Conservation (phyloP, 1,139 yeast species). For the Hanseniaspora gamundiae region DNA sequence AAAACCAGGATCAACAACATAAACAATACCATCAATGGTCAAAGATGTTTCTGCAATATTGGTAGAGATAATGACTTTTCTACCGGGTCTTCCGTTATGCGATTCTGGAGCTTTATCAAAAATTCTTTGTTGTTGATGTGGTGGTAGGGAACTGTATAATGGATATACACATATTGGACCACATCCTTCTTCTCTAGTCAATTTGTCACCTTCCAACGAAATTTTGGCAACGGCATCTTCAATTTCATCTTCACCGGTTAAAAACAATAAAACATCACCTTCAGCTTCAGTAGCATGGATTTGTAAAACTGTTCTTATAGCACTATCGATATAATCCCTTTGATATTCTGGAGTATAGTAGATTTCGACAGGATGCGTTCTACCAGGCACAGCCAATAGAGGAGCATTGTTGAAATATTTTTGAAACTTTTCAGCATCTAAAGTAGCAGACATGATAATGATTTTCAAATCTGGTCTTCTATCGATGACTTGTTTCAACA, state of each 20-base stretch:
- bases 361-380: conserved; percentile 95
- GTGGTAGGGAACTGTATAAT: conserved; percentile 90
- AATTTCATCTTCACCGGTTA: conserved; percentile 97
- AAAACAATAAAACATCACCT: conserved; percentile 79
- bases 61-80: conserved; percentile 89
- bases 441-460: conserved; percentile 94
- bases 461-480: conserved; percentile 83
- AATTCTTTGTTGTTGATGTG: conserved; percentile 85
- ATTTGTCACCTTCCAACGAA: conserved; percentile 75
- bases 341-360: conserved; percentile 96
- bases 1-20: conserved; percentile 96
- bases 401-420: conserved; percentile 85
- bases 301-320: conserved; percentile 87
- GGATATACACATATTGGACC: conserved; percentile 90
- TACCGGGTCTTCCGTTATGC: conserved; percentile 68
- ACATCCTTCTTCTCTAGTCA: conserved; percentile 75
- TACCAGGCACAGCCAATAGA: conserved; percentile 88
- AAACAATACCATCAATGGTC: conserved; percentile 94
- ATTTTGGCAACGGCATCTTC: conserved; percentile 93
- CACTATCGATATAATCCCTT: conserved; percentile 87
- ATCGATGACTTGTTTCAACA: conserved; percentile 65
- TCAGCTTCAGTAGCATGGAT: conserved; percentile 93
- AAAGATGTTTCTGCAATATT: conserved; percentile 96
- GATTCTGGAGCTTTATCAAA: conserved; percentile 75
- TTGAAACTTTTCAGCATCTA: conserved; percentile 95